Percentiles rank a stretch among this genome's conserved stretches.
phyloP scores from a whole-genome alignment of 257 asterid genomes.

The Fraxinus anomala region DNA sequence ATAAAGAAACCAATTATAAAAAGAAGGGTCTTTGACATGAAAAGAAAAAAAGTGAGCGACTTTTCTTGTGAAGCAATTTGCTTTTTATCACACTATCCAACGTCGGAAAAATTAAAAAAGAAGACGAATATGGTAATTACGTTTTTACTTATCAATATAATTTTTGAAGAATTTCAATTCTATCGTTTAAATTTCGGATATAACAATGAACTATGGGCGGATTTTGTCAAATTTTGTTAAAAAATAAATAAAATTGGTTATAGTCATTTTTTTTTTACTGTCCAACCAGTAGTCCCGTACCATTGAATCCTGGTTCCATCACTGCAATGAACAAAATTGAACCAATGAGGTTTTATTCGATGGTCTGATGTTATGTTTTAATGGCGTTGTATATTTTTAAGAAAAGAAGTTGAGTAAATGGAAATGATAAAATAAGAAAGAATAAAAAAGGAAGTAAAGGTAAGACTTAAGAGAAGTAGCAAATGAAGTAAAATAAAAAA shows the following conservation, averaged over 20 bases:
- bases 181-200: background rate
- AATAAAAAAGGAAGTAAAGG: background rate
- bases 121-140: background rate
- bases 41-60: slow-evolving; percentile 47
- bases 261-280: too few species aligned
- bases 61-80: slow-evolving; percentile 51
- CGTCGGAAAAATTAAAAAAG: too few species aligned
- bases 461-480: slow-evolving; percentile 8
- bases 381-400: too few species aligned
- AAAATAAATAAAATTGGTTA: too few species aligned
- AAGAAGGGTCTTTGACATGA: slow-evolving; percentile 37
- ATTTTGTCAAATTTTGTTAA: too few species aligned
- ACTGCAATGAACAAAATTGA: too few species aligned
- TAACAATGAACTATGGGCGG: too few species aligned
- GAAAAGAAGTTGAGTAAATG: too few species aligned
- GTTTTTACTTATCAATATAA: background rate
- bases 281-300: too few species aligned
- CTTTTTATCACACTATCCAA: slow-evolving; percentile 24
- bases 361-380: too few species aligned
- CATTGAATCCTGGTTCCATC: too few species aligned
- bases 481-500: slow-evolving; percentile 29
- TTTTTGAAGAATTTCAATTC: background rate
- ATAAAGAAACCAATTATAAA: slow-evolving; percentile 22
- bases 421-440: too few species aligned
- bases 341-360: background rate